Percentiles rank a stretch among this genome's conserved stretches.
Conservation (phyloP, 345 rosid genomes). For the Citrus maxima region DNA sequence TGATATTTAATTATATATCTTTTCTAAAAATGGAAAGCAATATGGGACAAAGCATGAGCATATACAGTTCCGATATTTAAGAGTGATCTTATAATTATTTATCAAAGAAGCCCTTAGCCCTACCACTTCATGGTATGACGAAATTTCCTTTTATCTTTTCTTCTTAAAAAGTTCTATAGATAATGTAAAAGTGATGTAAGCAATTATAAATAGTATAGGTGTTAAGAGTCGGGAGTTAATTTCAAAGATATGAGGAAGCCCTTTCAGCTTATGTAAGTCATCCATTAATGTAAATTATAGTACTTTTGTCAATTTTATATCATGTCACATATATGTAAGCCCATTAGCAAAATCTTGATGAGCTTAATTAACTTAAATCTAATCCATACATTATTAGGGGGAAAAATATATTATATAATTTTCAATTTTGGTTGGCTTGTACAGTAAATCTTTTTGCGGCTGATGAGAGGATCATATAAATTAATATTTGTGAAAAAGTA, state of each 20-base stretch:
- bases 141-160: background rate
- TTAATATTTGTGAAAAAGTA: background rate
- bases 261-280: conserved; percentile 5
- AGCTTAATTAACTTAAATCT: background rate
- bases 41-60: background rate
- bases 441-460: background rate
- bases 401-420: background rate
- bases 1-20: background rate
- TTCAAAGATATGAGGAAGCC: background rate
- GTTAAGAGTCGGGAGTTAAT: background rate
- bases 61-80: background rate
- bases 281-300: background rate
- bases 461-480: background rate
- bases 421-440: background rate
- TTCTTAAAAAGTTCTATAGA: background rate
- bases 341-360: background rate
- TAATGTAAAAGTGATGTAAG: background rate
- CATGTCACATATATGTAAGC: background rate
- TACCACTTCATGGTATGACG: background rate
- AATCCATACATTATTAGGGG: background rate
- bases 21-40: background rate
- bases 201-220: too few relatives aligned
- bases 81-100: background rate
- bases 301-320: background rate
- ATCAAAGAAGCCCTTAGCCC: background rate